A percentile compares a stretch with the other conserved stretches of the same genome.
These are phyloP conservation scores for Nakazawaea ernobii DNA, from an alignment of 805 yeast species.

Conservation along the genomic window DNA sequence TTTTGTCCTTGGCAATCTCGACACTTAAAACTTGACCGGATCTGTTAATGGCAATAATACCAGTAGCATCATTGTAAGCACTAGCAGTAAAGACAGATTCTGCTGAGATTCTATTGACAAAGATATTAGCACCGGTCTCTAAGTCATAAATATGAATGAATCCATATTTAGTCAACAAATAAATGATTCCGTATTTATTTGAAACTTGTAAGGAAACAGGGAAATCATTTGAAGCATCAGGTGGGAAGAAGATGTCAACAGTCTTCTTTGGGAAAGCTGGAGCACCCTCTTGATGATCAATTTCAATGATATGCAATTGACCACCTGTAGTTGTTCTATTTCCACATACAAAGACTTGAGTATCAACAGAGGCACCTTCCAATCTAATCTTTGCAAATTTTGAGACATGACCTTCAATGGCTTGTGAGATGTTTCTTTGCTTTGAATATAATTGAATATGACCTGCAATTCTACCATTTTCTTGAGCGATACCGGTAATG, in stretches of 20 bases:
- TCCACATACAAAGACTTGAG: slow-evolving; percentile 90
- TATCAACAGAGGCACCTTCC: slow-evolving; percentile 67
- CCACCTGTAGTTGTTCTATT: slow-evolving; percentile 82
- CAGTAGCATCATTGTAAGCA: slow-evolving; percentile 62
- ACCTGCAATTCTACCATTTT: slow-evolving; percentile 91
- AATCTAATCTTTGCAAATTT: slow-evolving; percentile 73
- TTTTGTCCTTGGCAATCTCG: slow-evolving; percentile 75
- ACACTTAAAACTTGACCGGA: slow-evolving; percentile 94
- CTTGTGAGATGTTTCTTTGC: slow-evolving; percentile 88
- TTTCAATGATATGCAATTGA: slow-evolving; percentile 87
- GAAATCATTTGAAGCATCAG: slow-evolving; percentile 93
- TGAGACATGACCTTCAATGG: slow-evolving; percentile 97
- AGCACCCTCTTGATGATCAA: slow-evolving; percentile 82
- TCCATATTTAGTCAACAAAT: slow-evolving; percentile 90
- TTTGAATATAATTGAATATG: slow-evolving; percentile 89
- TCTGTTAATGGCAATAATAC: slow-evolving; percentile 90
- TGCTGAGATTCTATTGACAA: slow-evolving; percentile 93
- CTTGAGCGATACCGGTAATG: slow-evolving; percentile 90
- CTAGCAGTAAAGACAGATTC: slow-evolving; percentile 93
- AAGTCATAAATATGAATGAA: slow-evolving; percentile 93
- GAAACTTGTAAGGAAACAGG: slow-evolving; percentile 90
- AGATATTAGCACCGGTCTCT: slow-evolving; percentile 87
- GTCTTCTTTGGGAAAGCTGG: slow-evolving; percentile 87
- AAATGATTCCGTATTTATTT: slow-evolving; percentile 78
- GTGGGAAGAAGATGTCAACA: slow-evolving; percentile 92